Evolutionary conservation across 768 basidiomycete genomes (phyloP).

Genomic region (Tricholoma matsutake): DNA sequence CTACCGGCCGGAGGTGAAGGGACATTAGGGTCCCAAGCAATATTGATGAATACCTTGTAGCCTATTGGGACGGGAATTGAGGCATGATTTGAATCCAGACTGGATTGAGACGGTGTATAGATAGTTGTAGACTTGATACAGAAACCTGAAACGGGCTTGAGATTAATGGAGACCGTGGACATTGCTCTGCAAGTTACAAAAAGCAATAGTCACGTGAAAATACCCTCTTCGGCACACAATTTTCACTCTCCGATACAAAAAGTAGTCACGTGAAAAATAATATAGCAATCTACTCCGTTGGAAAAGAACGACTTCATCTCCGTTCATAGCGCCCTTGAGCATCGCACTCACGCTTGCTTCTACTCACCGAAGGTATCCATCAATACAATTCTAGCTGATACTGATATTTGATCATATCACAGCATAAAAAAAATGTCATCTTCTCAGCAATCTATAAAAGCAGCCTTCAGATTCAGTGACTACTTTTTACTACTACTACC

Average conservation of each 20-base stretch:
- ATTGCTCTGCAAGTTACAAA: no score
- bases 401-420: neutral
- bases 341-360: no score
- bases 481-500: slow-evolving; percentile 9
- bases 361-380: neutral
- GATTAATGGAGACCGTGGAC: slow-evolving; percentile 30
- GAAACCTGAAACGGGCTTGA: slow-evolving; percentile 65
- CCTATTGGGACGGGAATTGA: slow-evolving; percentile 40
- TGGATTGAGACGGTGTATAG: slow-evolving; percentile 23
- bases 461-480: slow-evolving; percentile 36
- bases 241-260: no score
- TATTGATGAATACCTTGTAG: slow-evolving; percentile 70
- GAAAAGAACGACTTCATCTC: neutral
- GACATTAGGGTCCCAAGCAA: slow-evolving; percentile 66
- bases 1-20: slow-evolving; percentile 64
- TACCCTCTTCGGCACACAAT: no score
- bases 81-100: slow-evolving; percentile 23
- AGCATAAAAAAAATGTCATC: slow-evolving; percentile 14
- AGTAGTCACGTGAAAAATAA: no score
- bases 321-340: neutral
- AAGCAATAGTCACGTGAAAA: neutral
- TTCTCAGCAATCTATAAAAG: slow-evolving; percentile 20
- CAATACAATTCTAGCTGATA: neutral
- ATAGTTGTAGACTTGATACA: slow-evolving; percentile 60
- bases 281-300: no score